Base-by-base conservation (phyloP, 176 grass and related monocot genomes). In the Zea mays region DNA sequence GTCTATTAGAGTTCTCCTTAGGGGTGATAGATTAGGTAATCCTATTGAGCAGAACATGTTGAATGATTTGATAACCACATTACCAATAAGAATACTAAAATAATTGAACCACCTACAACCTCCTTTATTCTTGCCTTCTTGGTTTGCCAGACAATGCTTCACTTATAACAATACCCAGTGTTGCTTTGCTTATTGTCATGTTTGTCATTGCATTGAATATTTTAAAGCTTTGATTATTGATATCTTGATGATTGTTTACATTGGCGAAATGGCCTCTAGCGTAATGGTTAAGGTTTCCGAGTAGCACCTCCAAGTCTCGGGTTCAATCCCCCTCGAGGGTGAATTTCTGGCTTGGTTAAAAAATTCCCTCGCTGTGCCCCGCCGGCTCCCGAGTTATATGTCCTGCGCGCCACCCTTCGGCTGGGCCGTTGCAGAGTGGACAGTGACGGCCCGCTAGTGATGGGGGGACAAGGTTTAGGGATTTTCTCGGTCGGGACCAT, bases 141-240 rank as follows among this genome's bases (percentile, higher is more conserved):
- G 39, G 33, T 62, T 46, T 61, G 43, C 13, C 7, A 17, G 20
- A 43, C 43, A 76, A 21, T 62, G 55, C 8, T 3, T 50, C 48
- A 50, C 48, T 9, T 58, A 21, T 45, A 55, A 47, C 14, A 71
- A 11, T 46, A 41, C 51, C 17, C 59, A 20, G 44, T 72, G 35
- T 65, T 73, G 8, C 3, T 42, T 52, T 73, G 58, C 20, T 82
- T 51, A 17, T 51, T 46, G 39, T 62, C 59, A 51, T 42, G 54
- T 46, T 71, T 76, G 4, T 34, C 21, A 61, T 61, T 1, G 10
- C 21, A 61, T 61, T 61, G 4, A 61, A 41, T 33, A 11, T 35
- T 52, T 47, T 48, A 1, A 36, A 46, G 11, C 2, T 58, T 35
- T 17, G 12, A 16, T 34, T 47, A 48, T 36, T 76, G 8, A 36